A percentile compares a stretch with the other conserved stretches of the same genome.
These are phyloP conservation scores for Vitis hybrid DNA, from an alignment of 177 flowering plant species.

Conservation along the genomic window DNA sequence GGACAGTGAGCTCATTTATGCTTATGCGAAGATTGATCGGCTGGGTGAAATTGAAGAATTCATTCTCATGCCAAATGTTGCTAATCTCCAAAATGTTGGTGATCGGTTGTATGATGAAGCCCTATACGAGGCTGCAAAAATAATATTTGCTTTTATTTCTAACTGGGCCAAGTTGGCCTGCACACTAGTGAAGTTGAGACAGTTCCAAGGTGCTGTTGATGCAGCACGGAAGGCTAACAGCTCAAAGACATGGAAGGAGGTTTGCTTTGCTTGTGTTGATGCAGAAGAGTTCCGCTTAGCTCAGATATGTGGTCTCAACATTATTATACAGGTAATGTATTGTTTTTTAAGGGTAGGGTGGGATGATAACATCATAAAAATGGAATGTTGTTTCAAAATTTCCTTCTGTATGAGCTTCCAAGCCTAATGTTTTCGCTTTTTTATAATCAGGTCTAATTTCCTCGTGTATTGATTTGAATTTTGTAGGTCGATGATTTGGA, in stretches of 20 bases:
- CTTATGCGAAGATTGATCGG: constrained; percentile 99
- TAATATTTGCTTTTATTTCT: constrained; percentile 90
- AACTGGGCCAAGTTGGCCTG: constrained; percentile 97
- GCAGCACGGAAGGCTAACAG: constrained; percentile 99
- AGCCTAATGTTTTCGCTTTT: background rate
- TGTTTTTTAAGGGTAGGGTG: background rate
- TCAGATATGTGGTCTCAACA: constrained; percentile 97
- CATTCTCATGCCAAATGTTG: constrained; percentile 98
- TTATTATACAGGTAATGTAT: constrained; percentile 80
- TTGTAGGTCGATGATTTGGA: constrained; percentile 97
- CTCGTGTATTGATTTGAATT: constrained; percentile 11
- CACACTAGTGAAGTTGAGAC: constrained; percentile 84
- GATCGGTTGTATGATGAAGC: constrained; percentile 94
- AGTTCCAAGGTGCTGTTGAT: constrained; percentile 99
- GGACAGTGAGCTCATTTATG: constrained; percentile 97
- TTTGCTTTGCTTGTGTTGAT: constrained; percentile 99
- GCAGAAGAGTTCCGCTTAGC: constrained; percentile 99
- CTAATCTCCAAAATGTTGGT: constrained; percentile 96
- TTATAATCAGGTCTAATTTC: background rate
- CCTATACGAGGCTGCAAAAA: constrained; percentile 95
- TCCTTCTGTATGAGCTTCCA: background rate
- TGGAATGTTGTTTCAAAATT: background rate
- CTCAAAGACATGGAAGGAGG: constrained; percentile 98
- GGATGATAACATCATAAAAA: too few species aligned
- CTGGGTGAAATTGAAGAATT: constrained; percentile 96